Evolutionary conservation across 2,329 filamentous ascomycete species (phyloP).

Genomic region (Mycosphaerella arachidis): DNA sequence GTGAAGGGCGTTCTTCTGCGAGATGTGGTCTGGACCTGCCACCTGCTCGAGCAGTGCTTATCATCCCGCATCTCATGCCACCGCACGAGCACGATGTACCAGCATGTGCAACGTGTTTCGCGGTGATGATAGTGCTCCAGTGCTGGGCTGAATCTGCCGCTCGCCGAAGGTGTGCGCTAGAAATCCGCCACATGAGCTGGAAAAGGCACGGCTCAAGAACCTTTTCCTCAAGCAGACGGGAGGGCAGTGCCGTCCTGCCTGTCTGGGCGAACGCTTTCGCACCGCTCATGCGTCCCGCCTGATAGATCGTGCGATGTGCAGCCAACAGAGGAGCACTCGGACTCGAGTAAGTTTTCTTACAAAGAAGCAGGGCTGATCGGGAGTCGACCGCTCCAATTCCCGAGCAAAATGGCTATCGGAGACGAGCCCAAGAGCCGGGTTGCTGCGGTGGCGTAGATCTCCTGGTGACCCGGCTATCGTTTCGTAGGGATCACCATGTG

Average conservation of each 20-base stretch:
- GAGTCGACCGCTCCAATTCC: neutral
- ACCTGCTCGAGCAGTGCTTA: neutral
- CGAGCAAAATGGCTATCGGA: neutral
- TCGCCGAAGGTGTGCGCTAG: neutral
- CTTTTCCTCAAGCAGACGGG: neutral
- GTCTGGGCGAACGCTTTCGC: neutral
- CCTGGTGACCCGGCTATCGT: neutral
- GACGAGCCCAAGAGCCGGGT: neutral
- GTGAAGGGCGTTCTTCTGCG: neutral
- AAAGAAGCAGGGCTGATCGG: neutral
- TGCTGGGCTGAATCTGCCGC: neutral
- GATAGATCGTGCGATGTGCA: too few species aligned
- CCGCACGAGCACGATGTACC: neutral
- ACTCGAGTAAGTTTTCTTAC: neutral
- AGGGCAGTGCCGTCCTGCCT: neutral
- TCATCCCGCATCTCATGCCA: neutral
- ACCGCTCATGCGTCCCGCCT: neutral
- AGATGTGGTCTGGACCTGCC: neutral
- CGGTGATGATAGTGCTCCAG: neutral
- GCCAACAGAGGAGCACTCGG: too few species aligned
- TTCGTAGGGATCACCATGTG: neutral
- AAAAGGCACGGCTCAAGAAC: neutral
- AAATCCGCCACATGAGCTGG: neutral
- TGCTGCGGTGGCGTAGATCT: neutral
- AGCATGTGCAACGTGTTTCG: neutral